A percentile compares a stretch with the other conserved stretches of the same genome.
Evolutionary conservation across 345 rosid genomes (phyloP).

Genomic region (Hypericum perforatum): DNA sequence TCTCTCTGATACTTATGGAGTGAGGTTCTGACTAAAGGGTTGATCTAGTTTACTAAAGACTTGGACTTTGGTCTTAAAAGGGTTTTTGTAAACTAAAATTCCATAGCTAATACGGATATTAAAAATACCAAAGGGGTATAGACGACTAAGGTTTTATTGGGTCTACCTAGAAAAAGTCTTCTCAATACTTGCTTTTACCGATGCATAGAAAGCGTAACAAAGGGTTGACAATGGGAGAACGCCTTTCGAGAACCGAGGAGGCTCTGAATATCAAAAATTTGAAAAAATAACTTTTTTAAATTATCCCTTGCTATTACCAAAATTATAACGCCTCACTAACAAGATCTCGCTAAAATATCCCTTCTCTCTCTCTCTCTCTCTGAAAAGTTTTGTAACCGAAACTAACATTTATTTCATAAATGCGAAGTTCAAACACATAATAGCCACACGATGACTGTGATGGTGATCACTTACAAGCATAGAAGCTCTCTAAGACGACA

Average conservation of each 20-base stretch:
- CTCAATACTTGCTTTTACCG: not conserved
- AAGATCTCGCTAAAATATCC: slow-evolving; percentile 9
- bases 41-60: not conserved
- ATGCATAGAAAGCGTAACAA: not conserved
- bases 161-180: slow-evolving; percentile 8
- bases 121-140: slow-evolving; percentile 14
- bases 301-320: slow-evolving; percentile 1
- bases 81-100: slow-evolving; percentile 18
- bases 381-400: slow-evolving; percentile 8
- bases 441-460: too few relatives aligned
- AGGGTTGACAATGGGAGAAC: slow-evolving; percentile 17
- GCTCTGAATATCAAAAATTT: too few relatives aligned
- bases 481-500: too few relatives aligned
- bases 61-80: slow-evolving; percentile 11
- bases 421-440: too few relatives aligned
- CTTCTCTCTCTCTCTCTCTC: slow-evolving; percentile 1
- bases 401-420: not conserved
- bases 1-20: not conserved
- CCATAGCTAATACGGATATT: slow-evolving; percentile 13
- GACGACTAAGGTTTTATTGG: slow-evolving; percentile 4
- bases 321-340: slow-evolving; percentile 17
- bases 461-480: too few relatives aligned
- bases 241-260: slow-evolving; percentile 9
- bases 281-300: slow-evolving; percentile 8
- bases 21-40: slow-evolving; percentile 3